Evolutionary conservation across 352 stramenopile species (phyloP).

Genomic region (Blastocystis sp.): DNA sequence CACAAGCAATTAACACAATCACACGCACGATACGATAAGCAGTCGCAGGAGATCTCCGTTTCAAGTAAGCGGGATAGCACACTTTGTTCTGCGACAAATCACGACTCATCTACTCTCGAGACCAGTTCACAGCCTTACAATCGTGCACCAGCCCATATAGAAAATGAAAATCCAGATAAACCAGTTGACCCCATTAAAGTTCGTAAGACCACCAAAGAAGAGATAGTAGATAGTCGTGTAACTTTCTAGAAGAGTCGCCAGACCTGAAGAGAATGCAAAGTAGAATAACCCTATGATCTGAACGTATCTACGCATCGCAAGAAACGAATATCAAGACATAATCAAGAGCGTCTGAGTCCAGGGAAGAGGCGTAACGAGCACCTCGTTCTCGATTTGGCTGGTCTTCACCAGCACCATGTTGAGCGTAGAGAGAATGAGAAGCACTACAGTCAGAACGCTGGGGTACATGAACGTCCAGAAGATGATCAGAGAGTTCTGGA

Average conservation of each 20-base stretch:
- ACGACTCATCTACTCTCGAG: slow-evolving; percentile 3
- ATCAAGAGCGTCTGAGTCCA: slow-evolving; percentile 39
- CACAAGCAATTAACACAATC: slow-evolving; percentile 16
- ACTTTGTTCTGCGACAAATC: slow-evolving; percentile 21
- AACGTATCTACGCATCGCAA: neutral
- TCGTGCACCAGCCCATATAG: slow-evolving; percentile 34
- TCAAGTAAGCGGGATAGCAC: slow-evolving; percentile 27
- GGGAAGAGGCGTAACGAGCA: neutral
- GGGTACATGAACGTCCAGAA: slow-evolving; percentile 54
- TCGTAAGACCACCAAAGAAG: slow-evolving; percentile 2
- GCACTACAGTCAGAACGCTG: neutral
- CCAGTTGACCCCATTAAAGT: slow-evolving; percentile 43
- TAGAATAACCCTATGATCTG: slow-evolving; percentile 16
- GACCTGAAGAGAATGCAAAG: neutral
- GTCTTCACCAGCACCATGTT: slow-evolving; percentile 39
- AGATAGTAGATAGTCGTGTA: slow-evolving; percentile 2
- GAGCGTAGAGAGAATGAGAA: neutral
- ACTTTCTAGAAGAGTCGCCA: neutral
- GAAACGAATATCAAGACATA: neutral
- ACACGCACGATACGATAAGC: neutral
- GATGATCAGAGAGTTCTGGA: slow-evolving; percentile 51
- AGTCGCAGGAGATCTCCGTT: neutral
- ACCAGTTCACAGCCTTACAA: neutral
- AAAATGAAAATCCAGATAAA: slow-evolving; percentile 47
- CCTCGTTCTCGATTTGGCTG: neutral